Evolutionary conservation across 306 rosid genomes (phyloP).

Genomic region (Trichosanthes cucumerina): DNA sequence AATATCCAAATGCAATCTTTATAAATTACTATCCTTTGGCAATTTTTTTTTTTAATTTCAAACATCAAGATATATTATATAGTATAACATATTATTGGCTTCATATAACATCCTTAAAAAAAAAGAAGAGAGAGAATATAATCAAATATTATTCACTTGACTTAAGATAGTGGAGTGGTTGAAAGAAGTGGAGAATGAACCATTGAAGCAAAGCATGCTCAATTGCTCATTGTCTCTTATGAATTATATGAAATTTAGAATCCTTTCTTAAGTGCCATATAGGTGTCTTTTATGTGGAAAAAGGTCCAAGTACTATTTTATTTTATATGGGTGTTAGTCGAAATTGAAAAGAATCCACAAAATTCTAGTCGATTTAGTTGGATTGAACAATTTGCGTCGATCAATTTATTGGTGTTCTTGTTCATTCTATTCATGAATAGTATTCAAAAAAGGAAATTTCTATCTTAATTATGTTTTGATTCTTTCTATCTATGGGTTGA

Average conservation of each 20-base stretch:
- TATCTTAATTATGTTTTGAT: too few species aligned
- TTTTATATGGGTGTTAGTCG: not conserved
- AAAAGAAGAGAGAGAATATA: not conserved
- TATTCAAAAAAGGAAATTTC: too few species aligned
- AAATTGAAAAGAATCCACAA: not conserved
- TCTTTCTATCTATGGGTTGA: too few species aligned
- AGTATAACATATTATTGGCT: not conserved
- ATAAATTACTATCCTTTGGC: not conserved
- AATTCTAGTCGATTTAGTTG: not conserved
- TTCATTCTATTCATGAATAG: too few species aligned
- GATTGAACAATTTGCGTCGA: not conserved
- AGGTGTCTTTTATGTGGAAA: not conserved
- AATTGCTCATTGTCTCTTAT: not conserved
- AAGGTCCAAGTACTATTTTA: too few species aligned
- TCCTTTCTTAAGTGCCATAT: not conserved
- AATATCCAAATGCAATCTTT: not conserved
- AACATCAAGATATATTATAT: not conserved
- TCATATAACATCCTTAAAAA: not conserved
- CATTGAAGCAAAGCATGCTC: not conserved
- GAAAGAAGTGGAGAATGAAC: not conserved
- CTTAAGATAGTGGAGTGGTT: slow-evolving; percentile 2
- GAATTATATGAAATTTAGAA: not conserved
- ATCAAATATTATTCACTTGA: not conserved
- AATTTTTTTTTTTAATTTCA: not conserved
- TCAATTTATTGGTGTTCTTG: too few species aligned